phyloP scores from a whole-genome alignment of 306 rosid species.

The Acacia confusa region DNA sequence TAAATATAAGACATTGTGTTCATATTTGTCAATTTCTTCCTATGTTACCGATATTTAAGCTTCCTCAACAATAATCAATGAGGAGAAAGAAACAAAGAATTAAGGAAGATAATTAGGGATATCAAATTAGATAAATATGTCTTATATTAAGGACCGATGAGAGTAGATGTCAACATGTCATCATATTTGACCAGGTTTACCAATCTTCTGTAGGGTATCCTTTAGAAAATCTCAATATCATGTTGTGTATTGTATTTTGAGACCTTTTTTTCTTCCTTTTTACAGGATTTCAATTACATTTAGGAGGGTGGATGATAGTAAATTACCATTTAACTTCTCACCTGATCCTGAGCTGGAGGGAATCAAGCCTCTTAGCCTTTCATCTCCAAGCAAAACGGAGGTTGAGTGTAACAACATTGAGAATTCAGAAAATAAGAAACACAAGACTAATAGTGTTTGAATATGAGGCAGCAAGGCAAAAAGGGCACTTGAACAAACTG shows the following conservation, averaged over 20 bases:
- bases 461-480: neutral
- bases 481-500: neutral
- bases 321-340: conserved; percentile 43
- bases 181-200: neutral
- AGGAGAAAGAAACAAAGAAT: too few species aligned
- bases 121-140: too few species aligned
- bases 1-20: too few species aligned
- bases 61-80: too few species aligned
- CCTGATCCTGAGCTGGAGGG: conserved; percentile 45
- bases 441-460: neutral
- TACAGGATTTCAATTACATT: conserved; percentile 70
- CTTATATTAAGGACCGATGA: too few species aligned
- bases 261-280: neutral
- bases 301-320: conserved; percentile 56
- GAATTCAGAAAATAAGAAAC: conserved; percentile 16
- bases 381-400: conserved; percentile 4
- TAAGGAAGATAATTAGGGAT: too few species aligned
- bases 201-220: neutral
- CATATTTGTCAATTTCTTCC: too few species aligned
- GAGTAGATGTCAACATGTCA: neutral
- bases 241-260: neutral
- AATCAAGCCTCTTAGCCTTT: conserved; percentile 37
- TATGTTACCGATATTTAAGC: too few species aligned
- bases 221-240: neutral
- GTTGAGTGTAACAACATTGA: neutral